Evolutionary conservation across 1,284 basidiomycete genomes (phyloP), one percentile per base, ranked within the genome.

Genomic region (Paramarasmius palmivorus): DNA sequence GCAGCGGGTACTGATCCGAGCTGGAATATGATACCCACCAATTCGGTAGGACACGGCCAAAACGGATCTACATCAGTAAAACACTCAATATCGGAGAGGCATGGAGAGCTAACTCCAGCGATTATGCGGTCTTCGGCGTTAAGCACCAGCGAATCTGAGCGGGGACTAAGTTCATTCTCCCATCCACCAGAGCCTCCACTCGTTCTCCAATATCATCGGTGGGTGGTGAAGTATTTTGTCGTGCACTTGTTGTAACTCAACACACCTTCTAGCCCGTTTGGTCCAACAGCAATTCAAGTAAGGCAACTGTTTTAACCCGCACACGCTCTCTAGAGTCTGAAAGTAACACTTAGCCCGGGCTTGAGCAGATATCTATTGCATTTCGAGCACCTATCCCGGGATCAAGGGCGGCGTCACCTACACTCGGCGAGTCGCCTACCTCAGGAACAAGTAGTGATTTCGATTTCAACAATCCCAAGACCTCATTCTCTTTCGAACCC

Each of bases 251-350:
- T n/a, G 6, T 17, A 9, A 25, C 22, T 45, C 2, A 34, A 14
- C 26, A 12, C 7, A 7, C 25, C 9, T 45, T 49, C 15, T 36
- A 57, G 55, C 23, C 38, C 55, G 6, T 53, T 57, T 35, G 55
- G 55, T 19, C 55, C 55, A 23, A 57, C 55, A 15, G 55, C 55
- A 17, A 53, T 53, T 38, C 52, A 54, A 34, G 52, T 54, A 25
- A 2, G 44, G 19, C 10, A 7, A 7, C n/a, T 53, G 23, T 37
- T 26, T 29, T 22, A 6, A 45, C 29, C 39, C 44, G 32, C 20
- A 5, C 40, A 8, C 19, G 19, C 25, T 35, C 19, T n/a, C 44
- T 20, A 32, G 9, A 9, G 6, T 44, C 35, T 44, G 34, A 35
- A n/a, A 20, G n/a, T 35, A 20, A 22, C 22, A 34, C n/a, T 10